Evolutionary conservation across 2,329 filamentous ascomycete species (phyloP).

Genomic region (Aspergillus unguis): DNA sequence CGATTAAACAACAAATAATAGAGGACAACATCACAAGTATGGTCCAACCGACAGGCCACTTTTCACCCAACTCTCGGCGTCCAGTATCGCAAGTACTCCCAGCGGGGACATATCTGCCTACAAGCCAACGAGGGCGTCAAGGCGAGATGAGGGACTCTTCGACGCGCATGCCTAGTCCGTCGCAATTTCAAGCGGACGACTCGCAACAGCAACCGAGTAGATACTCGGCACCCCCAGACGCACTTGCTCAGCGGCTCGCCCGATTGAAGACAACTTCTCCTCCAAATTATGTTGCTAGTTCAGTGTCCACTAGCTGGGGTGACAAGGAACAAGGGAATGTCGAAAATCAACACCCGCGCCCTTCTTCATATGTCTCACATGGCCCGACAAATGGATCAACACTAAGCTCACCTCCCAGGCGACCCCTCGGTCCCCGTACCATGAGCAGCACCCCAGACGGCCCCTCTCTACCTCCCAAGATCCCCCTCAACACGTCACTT

Average conservation of each 20-base stretch:
- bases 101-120: slow-evolving; percentile 11
- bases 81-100: slow-evolving; percentile 12
- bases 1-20: slow-evolving; percentile 40
- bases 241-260: slow-evolving; percentile 43
- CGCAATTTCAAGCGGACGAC: slow-evolving; percentile 32
- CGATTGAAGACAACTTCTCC: slow-evolving; percentile 31
- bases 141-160: slow-evolving; percentile 20
- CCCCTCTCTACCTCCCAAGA: slow-evolving; percentile 43
- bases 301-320: slow-evolving; percentile 13
- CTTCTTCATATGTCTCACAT: slow-evolving; percentile 22
- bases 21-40: slow-evolving; percentile 35
- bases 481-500: slow-evolving; percentile 41
- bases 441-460: slow-evolving; percentile 37
- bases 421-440: slow-evolving; percentile 41
- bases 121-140: slow-evolving; percentile 23
- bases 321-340: slow-evolving; percentile 13
- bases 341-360: slow-evolving; percentile 23
- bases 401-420: slow-evolving; percentile 25
- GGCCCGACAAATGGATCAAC: slow-evolving; percentile 17
- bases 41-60: slow-evolving; percentile 24
- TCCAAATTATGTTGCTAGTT: slow-evolving; percentile 11
- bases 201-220: slow-evolving; percentile 22
- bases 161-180: slow-evolving; percentile 41
- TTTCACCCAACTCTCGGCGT: slow-evolving; percentile 10
- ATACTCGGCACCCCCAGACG: slow-evolving; percentile 32